phyloP scores from a whole-genome alignment of 2,329 filamentous ascomycete genomes.

The Paraphoma chrysanthemicola region DNA sequence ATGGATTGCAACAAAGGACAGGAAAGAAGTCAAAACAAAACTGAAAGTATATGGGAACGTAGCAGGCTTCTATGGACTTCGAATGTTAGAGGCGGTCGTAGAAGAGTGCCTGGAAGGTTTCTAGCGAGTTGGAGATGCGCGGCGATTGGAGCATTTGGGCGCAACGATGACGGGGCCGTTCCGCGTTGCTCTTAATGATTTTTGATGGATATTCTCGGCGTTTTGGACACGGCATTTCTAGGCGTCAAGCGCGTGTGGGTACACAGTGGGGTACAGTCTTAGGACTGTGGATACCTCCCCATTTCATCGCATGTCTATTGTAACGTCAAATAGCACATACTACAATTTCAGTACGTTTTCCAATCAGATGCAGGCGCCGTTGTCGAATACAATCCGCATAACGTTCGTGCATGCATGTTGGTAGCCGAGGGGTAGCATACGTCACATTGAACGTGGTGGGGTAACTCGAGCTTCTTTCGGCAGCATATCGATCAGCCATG shows the following conservation, averaged over 20 bases:
- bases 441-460: slow-evolving; percentile 8
- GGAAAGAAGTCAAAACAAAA: slow-evolving; percentile 68
- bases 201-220: slow-evolving; percentile 4
- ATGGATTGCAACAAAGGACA: slow-evolving; percentile 77
- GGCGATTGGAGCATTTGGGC: not conserved
- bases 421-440: slow-evolving; percentile 3
- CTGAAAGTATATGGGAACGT: slow-evolving; percentile 77
- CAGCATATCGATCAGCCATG: slow-evolving; percentile 1
- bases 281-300: slow-evolving; percentile 1
- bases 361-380: too few species aligned
- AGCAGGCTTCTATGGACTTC: slow-evolving; percentile 78
- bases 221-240: slow-evolving; percentile 2
- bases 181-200: not conserved
- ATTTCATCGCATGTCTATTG: not conserved
- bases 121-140: slow-evolving; percentile 11
- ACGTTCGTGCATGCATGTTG: not conserved
- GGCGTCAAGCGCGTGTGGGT: slow-evolving; percentile 3
- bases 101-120: slow-evolving; percentile 64
- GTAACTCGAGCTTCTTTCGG: slow-evolving; percentile 1
- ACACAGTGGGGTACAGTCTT: not conserved
- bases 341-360: not conserved
- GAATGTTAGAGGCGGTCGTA: slow-evolving; percentile 80
- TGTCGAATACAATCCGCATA: not conserved
- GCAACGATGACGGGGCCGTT: not conserved
- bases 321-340: not conserved